These are phyloP conservation scores for Chrysosporium keratinophilum DNA, from an alignment of 2,329 filamentous ascomycete genomes.

Conservation along the genomic window DNA sequence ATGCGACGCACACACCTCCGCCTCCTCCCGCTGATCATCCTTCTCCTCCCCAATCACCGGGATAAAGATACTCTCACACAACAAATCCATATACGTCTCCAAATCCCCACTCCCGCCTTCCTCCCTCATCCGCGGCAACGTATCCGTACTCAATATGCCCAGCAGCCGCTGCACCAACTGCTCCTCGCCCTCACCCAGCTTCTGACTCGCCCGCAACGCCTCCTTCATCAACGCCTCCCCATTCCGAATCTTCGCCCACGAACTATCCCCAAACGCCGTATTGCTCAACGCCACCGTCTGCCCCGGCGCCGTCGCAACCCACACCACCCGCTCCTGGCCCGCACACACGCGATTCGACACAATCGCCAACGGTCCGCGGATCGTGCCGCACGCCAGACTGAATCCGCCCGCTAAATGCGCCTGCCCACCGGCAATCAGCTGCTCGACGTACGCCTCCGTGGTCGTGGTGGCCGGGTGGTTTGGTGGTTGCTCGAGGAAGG, in stretches of 20 bases:
- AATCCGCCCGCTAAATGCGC: constrained; percentile 51
- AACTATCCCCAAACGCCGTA: constrained; percentile 47
- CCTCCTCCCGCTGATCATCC: constrained; percentile 27
- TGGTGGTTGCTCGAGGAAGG: constrained; percentile 44
- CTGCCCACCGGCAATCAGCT: constrained; percentile 45
- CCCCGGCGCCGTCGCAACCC: constrained; percentile 40
- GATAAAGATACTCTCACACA: constrained; percentile 52
- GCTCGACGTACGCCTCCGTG: constrained; percentile 44
- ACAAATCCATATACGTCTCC: constrained; percentile 46
- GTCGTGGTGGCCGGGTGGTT: constrained; percentile 30
- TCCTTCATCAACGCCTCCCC: constrained; percentile 46
- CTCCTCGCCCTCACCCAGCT: constrained; percentile 37
- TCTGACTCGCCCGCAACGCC: constrained; percentile 40
- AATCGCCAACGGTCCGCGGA: constrained; percentile 46
- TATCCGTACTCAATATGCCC: constrained; percentile 45
- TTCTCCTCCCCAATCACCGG: constrained; percentile 44
- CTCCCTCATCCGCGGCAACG: constrained; percentile 41
- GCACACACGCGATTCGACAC: constrained; percentile 53
- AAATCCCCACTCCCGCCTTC: constrained; percentile 35
- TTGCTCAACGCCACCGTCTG: constrained; percentile 54
- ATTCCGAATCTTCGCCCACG: constrained; percentile 52
- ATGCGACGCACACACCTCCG: constrained; percentile 31
- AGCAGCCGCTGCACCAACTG: constrained; percentile 45
- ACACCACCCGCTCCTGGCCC: constrained; percentile 39
- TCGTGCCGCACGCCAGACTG: constrained; percentile 49